Base-by-base conservation (phyloP, 2,329 filamentous ascomycete genomes). In the Beauveria asiatica region DNA sequence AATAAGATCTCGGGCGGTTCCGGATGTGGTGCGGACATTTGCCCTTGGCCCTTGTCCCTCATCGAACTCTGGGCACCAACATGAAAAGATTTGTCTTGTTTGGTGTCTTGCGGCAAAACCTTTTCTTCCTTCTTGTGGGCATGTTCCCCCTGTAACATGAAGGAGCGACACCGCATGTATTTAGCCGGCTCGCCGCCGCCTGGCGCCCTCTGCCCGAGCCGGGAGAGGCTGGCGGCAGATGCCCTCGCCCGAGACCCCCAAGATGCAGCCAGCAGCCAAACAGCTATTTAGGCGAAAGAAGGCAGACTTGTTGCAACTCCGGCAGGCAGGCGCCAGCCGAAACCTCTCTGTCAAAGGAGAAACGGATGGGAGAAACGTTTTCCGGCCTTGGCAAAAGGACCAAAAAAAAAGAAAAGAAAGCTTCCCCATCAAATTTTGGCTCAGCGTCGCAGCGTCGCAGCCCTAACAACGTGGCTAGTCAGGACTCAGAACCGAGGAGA, bases 1-100 rank as follows among this genome's bases (percentile, higher is more conserved):
- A 49, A 25, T n/a, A 45, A 30, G 39, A 55, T 57, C 54, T 57
- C 53, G 53, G 53, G 53, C 53, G 42, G 53, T 56, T 33, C 54
- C 54, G 54, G 54, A 30, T 30, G 42, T 37, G n/a, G 19, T 27
- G 17, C 21, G 48, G 37, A 2, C 27, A 17, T 9, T 23, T 17
- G 11, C 5, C 13, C 33, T 37, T 7, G 7, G 2, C 45, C 45
- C 45, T 23, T 23, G 21, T n/a, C n/a, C 33, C 33, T 37, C 46
- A 49, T 27, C 25, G 46, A n/a, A 25, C 21, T 27, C n/a, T n/a
- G 23, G 19, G 19, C 23, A n/a, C 45, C 21, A 17, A 17, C 30
- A 33, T 33, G 30, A 33, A 33, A 30, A 37, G 13, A 37, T 13
- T 16, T 37, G 11, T 37, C 33, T 16, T 37, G 33, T 37, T 37